Conservation (phyloP, 1,139 yeast genomes). For the Pneumocystis carinii region DNA sequence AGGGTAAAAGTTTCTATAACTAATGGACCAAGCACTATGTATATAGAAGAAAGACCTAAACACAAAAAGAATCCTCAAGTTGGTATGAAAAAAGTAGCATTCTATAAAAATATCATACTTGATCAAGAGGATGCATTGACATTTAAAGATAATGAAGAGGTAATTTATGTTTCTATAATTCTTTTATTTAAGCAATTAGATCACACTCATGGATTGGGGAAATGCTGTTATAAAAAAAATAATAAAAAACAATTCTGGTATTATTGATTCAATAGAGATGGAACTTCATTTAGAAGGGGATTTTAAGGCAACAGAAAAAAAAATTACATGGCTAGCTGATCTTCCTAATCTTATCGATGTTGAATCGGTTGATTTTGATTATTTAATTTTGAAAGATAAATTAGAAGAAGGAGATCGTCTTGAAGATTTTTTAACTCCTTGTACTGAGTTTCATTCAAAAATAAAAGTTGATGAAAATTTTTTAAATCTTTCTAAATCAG, state of each 20-base stretch:
- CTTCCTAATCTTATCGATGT: slow-evolving; percentile 46
- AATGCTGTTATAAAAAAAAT: slow-evolving; percentile 69
- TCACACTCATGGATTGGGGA: slow-evolving; percentile 99
- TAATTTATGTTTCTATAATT: neutral
- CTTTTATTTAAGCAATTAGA: slow-evolving; percentile 17
- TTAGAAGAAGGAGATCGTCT: slow-evolving; percentile 89
- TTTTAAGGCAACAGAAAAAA: slow-evolving; percentile 91
- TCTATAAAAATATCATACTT: slow-evolving; percentile 47
- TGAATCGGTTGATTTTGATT: slow-evolving; percentile 84
- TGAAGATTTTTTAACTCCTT: slow-evolving; percentile 80
- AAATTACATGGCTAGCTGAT: slow-evolving; percentile 90
- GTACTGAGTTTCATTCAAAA: slow-evolving; percentile 67
- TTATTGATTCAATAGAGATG: slow-evolving; percentile 53
- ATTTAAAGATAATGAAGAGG: slow-evolving; percentile 54
- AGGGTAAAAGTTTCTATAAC: slow-evolving; percentile 28
- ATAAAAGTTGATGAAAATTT: slow-evolving; percentile 77
- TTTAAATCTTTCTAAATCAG: slow-evolving; percentile 62
- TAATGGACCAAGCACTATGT: slow-evolving; percentile 51
- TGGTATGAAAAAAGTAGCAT: slow-evolving; percentile 69
- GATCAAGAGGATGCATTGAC: slow-evolving; percentile 83
- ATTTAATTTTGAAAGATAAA: slow-evolving; percentile 88
- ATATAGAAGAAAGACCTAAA: slow-evolving; percentile 63
- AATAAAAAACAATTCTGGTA: slow-evolving; percentile 40
- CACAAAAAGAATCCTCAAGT: slow-evolving; percentile 92
- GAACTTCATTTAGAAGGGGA: slow-evolving; percentile 88